phyloP scores from a whole-genome alignment of 2,329 filamentous ascomycete species.

The Epichloe brachyelytri region DNA sequence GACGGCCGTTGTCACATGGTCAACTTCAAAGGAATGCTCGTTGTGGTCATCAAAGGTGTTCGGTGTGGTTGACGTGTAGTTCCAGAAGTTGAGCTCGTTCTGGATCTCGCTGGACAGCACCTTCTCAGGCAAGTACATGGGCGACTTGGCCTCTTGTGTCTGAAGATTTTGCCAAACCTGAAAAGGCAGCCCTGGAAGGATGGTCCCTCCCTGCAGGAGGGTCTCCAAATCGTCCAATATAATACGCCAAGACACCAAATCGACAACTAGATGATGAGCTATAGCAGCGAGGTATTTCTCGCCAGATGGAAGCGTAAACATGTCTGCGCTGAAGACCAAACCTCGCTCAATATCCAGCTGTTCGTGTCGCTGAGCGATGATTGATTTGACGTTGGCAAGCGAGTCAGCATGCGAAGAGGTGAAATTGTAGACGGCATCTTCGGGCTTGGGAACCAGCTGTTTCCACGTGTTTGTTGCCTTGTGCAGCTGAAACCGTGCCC shows the following conservation, averaged over 20 bases:
- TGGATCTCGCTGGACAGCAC: neutral
- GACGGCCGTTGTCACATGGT: neutral
- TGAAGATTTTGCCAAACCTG: conserved; percentile 19
- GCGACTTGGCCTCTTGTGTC: neutral
- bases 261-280: conserved; percentile 27
- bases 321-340: conserved; percentile 11
- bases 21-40: conserved; percentile 2
- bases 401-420: neutral
- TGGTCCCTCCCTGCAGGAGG: conserved; percentile 15
- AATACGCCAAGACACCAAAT: conserved; percentile 32
- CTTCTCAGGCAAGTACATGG: neutral
- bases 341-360: conserved; percentile 8
- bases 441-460: neutral
- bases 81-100: conserved; percentile 2
- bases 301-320: neutral
- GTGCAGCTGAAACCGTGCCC: conserved; percentile 3
- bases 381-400: neutral
- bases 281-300: conserved; percentile 18
- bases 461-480: neutral
- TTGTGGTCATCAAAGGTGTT: conserved; percentile 2
- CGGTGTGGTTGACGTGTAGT: neutral
- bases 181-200: conserved; percentile 18
- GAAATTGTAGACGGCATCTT: neutral
- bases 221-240: conserved; percentile 30
- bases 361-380: neutral